Base-by-base conservation (phyloP, 352 stramenopile genomes). In the Pythium phragmiticola region DNA sequence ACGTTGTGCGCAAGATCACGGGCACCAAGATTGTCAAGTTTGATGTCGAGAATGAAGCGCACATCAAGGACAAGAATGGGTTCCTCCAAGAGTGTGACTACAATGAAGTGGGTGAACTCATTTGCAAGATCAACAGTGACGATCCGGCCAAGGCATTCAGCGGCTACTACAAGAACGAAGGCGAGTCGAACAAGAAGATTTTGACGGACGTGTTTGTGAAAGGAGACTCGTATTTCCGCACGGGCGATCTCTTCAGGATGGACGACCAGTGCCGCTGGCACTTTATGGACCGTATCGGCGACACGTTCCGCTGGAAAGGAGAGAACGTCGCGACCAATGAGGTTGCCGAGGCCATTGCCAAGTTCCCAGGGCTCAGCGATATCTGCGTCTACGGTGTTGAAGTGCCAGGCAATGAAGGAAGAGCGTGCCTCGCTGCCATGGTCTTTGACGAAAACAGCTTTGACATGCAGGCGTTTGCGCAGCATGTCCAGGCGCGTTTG, bases 291-390 rank as follows among this genome's bases (percentile, higher is more conserved):
- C 85, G 92, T 14, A 84, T 97, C 16, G 92, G 92, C 19, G 92
- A 98, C 63, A 98, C 92, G 16, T 98, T 97, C 68, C 83, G 92
- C 14, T 98, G 92, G 89, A 98, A 98, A 56, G 92, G 92, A 23
- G 92, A 98, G 62, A 98, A 98, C 59, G 88, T 97, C 17, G 84
- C 87, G 41, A 98, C 92, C 3, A 95, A 87, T 50, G 89, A 98
- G 66, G 89, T 98, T 12, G 77, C 80, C 0, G 76, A 94, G 45
- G 83, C 83, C 4, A 69, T 98, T 19, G 82, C 80, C 34, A 74
- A 82, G 58, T 96, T 94, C 55, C 78, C 84, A 2, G 85, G 81
- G 2, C 67, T 97, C 50, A 79, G 80, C n/a, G 83, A 91, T 19
- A 78, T 90, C 23, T 92, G 83, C 57, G 74, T 93, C 48, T 90